phyloP scores from a whole-genome alignment of 495 filamentous ascomycete species.

The Lepidopterella palustris region DNA sequence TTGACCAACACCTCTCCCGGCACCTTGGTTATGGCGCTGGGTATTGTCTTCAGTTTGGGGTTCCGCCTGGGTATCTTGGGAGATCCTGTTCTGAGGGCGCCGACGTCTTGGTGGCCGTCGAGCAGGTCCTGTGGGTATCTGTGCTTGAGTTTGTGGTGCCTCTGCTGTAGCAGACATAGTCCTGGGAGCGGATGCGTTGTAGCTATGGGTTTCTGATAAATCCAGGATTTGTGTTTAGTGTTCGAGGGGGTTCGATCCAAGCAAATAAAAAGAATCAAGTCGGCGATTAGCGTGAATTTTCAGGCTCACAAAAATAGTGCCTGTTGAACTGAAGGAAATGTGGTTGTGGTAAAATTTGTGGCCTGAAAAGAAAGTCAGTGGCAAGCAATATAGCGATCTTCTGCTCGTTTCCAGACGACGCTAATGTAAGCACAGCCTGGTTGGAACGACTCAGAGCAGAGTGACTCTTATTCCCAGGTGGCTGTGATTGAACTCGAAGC shows the following conservation, averaged over 20 bases:
- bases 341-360: slow-evolving; percentile 1
- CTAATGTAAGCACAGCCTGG: slow-evolving; percentile 8
- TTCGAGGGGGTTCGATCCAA: neutral
- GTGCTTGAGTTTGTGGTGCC: neutral
- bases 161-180: neutral
- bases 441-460: slow-evolving; percentile 1
- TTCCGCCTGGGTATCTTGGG: neutral
- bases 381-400: slow-evolving; percentile 5
- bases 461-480: slow-evolving; percentile 5
- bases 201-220: neutral
- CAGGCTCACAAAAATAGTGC: slow-evolving; percentile 9
- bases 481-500: no score
- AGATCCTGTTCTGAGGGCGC: neutral
- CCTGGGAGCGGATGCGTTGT: neutral
- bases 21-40: slow-evolving; percentile 1
- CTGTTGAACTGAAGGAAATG: slow-evolving; percentile 5
- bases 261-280: neutral
- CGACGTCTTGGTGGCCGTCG: neutral
- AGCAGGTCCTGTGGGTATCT: neutral
- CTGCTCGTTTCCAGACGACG: neutral
- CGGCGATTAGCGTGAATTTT: neutral
- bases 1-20: slow-evolving; percentile 3
- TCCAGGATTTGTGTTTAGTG: neutral
- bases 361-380: slow-evolving; percentile 4
- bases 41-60: neutral